Percentiles rank a stretch among this genome's conserved stretches.
phyloP scores from a whole-genome alignment of 768 basidiomycete species.

The Saitozyma sp. region DNA sequence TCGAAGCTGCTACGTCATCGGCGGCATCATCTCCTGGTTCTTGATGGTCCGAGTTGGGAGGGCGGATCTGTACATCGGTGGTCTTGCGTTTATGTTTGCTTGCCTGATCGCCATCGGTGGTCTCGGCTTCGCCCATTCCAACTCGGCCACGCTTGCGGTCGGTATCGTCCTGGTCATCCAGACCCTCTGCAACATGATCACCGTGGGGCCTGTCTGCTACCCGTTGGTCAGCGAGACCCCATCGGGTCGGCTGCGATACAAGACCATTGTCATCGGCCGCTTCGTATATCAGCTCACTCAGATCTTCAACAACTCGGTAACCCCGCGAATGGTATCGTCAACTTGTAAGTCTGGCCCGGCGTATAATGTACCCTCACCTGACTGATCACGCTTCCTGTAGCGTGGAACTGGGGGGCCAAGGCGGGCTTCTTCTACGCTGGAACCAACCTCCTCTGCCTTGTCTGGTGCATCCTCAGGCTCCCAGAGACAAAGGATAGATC shows the following conservation, averaged over 20 bases:
- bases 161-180: slow-evolving; percentile 31
- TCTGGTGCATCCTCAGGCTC: slow-evolving; percentile 25
- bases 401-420: slow-evolving; percentile 15
- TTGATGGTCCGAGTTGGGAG: slow-evolving; percentile 23
- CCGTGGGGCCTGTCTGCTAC: slow-evolving; percentile 27
- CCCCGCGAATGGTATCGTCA: slow-evolving; percentile 21
- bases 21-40: slow-evolving; percentile 27
- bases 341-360: slow-evolving; percentile 7
- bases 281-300: slow-evolving; percentile 26
- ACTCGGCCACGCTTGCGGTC: slow-evolving; percentile 15
- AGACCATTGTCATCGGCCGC: slow-evolving; percentile 44
- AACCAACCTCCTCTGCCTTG: slow-evolving; percentile 15
- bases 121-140: slow-evolving; percentile 3
- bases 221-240: slow-evolving; percentile 32
- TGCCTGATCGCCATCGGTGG: slow-evolving; percentile 20
- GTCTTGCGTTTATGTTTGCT: slow-evolving; percentile 19
- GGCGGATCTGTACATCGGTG: slow-evolving; percentile 30
- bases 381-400: neutral
- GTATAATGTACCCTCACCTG: slow-evolving; percentile 1
- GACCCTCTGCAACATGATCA: slow-evolving; percentile 30
- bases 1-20: slow-evolving; percentile 20
- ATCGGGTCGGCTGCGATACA: slow-evolving; percentile 28
- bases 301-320: slow-evolving; percentile 25
- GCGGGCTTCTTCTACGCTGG: slow-evolving; percentile 25
- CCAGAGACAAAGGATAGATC: slow-evolving; percentile 26